These are phyloP conservation scores for Rhododendron molle DNA, from an alignment of 148 eudicot species.

Conservation along the genomic window DNA sequence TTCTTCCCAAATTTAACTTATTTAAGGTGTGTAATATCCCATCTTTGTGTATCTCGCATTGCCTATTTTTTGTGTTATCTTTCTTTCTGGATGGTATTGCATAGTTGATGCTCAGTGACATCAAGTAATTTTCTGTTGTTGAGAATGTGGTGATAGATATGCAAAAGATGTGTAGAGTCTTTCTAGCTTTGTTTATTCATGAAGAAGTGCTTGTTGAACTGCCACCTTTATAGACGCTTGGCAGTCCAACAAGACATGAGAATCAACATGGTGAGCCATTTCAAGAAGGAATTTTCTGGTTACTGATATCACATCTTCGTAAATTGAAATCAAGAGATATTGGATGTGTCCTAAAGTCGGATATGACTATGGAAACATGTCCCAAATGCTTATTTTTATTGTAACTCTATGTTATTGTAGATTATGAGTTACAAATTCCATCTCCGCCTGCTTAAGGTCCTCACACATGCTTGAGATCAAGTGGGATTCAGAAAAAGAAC, in stretches of 20 bases:
- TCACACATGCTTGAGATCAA: background rate
- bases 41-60: background rate
- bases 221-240: background rate
- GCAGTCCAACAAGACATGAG: background rate
- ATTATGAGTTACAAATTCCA: background rate
- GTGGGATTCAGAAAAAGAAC: background rate
- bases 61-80: background rate
- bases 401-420: background rate
- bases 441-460: background rate
- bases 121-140: background rate
- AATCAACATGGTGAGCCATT: background rate
- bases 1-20: background rate
- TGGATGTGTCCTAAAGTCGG: background rate
- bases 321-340: background rate
- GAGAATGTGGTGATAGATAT: background rate
- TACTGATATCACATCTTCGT: background rate
- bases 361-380: background rate
- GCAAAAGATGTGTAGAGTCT: background rate
- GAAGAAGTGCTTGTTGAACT: background rate
- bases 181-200: background rate
- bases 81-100: background rate
- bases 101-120: background rate
- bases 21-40: background rate
- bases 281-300: background rate
- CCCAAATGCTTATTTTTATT: background rate